Evolutionary conservation across 2,329 filamentous ascomycete species (phyloP).

Genomic region (Sporothrix schenckii): DNA sequence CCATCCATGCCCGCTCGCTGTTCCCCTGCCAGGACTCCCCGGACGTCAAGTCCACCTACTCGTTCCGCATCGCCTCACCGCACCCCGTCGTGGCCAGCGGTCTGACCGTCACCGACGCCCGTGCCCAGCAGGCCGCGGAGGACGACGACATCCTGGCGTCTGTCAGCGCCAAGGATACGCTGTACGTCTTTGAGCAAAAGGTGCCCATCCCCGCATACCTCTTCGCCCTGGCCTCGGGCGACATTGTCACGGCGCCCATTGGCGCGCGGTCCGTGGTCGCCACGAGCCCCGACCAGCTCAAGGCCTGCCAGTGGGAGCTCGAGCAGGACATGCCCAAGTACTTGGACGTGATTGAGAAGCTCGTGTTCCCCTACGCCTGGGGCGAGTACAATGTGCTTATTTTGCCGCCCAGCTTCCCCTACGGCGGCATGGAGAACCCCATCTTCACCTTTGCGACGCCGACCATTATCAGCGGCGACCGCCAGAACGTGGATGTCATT

Average conservation of each 20-base stretch:
- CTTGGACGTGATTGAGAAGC: slow-evolving; percentile 78
- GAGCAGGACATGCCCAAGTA: slow-evolving; percentile 89
- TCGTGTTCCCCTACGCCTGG: slow-evolving; percentile 89
- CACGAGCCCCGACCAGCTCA: slow-evolving; percentile 84
- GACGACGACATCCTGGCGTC: slow-evolving; percentile 52
- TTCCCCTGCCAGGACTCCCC: slow-evolving; percentile 98
- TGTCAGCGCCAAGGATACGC: slow-evolving; percentile 51
- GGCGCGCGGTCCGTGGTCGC: slow-evolving; percentile 83
- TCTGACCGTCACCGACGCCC: slow-evolving; percentile 52
- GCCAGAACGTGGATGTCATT: slow-evolving; percentile 93
- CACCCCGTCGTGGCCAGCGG: slow-evolving; percentile 92
- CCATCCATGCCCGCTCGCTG: slow-evolving; percentile 89
- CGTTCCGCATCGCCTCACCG: slow-evolving; percentile 82
- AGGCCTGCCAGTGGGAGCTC: slow-evolving; percentile 85
- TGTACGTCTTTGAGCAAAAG: slow-evolving; percentile 86
- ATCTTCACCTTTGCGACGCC: slow-evolving; percentile 95
- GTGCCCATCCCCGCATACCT: slow-evolving; percentile 94
- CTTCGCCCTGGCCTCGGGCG: slow-evolving; percentile 86
- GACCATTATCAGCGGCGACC: slow-evolving; percentile 86
- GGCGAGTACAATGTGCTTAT: slow-evolving; percentile 93
- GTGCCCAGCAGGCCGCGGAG: slow-evolving; percentile 29
- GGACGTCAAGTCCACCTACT: slow-evolving; percentile 93
- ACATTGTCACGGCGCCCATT: slow-evolving; percentile 82
- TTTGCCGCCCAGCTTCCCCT: slow-evolving; percentile 86
- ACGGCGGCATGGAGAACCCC: slow-evolving; percentile 89